Conservation (phyloP, 2,329 filamentous ascomycete species). For the Epichloe scottii region DNA sequence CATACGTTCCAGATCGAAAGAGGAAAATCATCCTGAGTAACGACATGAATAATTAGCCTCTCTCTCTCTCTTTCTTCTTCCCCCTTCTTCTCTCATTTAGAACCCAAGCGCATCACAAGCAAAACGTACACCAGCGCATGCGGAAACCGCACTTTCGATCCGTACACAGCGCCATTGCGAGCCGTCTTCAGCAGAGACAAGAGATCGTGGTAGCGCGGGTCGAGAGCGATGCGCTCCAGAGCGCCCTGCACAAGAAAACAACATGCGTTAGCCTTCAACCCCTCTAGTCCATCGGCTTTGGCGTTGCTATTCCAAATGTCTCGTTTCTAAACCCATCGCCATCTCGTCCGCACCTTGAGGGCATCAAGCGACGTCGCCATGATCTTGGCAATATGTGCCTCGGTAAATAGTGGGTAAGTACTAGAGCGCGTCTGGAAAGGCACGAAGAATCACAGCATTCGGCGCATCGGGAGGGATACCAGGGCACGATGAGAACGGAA, state of each 20-base stretch:
- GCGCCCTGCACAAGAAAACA: constrained; percentile 20
- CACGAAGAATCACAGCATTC: background rate
- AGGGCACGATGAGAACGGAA: background rate
- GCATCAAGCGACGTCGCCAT: constrained; percentile 18
- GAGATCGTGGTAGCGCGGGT: constrained; percentile 75
- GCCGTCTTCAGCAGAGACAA: constrained; percentile 82
- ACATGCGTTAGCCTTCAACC: background rate
- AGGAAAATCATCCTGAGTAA: constrained; percentile 75
- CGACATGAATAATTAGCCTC: background rate
- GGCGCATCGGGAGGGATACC: background rate
- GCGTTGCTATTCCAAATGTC: too few species aligned
- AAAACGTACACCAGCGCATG: constrained; percentile 69
- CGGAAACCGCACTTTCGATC: constrained; percentile 93
- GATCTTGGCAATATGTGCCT: constrained; percentile 9
- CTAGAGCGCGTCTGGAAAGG: background rate
- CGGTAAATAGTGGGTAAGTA: constrained; percentile 8
- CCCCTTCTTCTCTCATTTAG: too few species aligned
- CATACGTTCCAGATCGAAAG: constrained; percentile 80
- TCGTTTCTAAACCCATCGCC: background rate
- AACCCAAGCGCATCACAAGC: background rate
- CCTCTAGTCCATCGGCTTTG: too few species aligned
- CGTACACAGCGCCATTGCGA: constrained; percentile 94
- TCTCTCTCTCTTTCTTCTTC: background rate
- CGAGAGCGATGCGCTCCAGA: constrained; percentile 64
- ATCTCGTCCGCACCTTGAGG: constrained; percentile 15